Conservation (phyloP, 75 land plant species). For the Picea sitchensis region DNA sequence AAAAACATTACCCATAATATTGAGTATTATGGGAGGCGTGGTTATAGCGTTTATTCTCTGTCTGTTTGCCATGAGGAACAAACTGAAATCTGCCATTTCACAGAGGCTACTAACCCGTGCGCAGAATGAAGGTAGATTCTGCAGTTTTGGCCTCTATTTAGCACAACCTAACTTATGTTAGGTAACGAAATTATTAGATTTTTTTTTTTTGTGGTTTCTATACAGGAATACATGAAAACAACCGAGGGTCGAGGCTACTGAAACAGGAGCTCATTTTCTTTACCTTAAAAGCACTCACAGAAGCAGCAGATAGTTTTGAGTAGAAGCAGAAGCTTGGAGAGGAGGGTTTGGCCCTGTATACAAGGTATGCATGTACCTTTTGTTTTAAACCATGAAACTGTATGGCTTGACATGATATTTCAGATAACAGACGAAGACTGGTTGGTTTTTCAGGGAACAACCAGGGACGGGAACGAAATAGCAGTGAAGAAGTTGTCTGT, state of each 20-base stretch:
- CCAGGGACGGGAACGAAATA: conserved; percentile 1
- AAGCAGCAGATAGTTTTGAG: not conserved
- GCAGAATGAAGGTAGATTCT: not conserved
- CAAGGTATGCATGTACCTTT: not conserved
- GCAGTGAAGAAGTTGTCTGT: conserved; percentile 2
- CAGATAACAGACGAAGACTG: not conserved
- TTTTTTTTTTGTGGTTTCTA: not conserved
- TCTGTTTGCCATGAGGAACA: not conserved
- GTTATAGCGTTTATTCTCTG: not conserved
- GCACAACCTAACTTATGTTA: no score
- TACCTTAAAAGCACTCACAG: not conserved
- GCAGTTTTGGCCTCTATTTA: not conserved
- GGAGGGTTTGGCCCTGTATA: conserved; percentile 9
- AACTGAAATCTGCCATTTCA: not conserved
- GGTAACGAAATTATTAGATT: not conserved
- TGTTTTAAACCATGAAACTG: not conserved
- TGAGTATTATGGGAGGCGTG: not conserved
- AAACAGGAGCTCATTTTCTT: not conserved
- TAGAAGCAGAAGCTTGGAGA: not conserved
- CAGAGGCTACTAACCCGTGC: not conserved
- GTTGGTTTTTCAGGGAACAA: conserved; percentile 5
- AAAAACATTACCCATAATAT: not conserved
- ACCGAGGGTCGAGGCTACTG: not conserved
- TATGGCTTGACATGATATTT: not conserved
- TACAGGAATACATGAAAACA: no score